A percentile compares a stretch with the other conserved stretches of the same genome.
phyloP scores from a whole-genome alignment of 108 stramenopile species.

The Skeletonema potamos region DNA sequence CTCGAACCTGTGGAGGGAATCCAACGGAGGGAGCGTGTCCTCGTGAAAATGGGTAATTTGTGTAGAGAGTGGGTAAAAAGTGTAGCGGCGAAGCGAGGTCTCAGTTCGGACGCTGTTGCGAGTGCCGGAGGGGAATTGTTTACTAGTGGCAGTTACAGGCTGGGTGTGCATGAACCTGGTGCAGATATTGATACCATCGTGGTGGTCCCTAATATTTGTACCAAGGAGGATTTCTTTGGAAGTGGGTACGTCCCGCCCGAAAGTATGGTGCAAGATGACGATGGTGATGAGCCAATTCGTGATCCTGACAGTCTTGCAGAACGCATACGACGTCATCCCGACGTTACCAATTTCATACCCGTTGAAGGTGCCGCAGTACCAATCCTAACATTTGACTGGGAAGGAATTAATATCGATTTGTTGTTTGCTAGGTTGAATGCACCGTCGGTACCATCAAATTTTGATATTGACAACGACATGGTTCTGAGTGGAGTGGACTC shows the following conservation, averaged over 20 bases:
- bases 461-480: conserved; percentile 95
- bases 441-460: conserved; percentile 70
- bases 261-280: conserved; percentile 18
- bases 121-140: conserved; percentile 83
- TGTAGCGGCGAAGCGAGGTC: conserved; percentile 58
- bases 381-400: conserved; percentile 97
- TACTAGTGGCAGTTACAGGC: conserved; percentile 92
- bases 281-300: conserved; percentile 21
- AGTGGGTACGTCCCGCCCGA: conserved; percentile 39
- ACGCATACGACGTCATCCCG: conserved; percentile 76
- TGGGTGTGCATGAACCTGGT: conserved; percentile 96
- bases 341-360: conserved; percentile 90
- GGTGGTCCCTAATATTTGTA: conserved; percentile 87
- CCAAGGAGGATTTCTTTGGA: conserved; percentile 94
- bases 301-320: conserved; percentile 87
- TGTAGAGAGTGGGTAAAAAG: conserved; percentile 73
- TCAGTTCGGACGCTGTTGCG: conserved; percentile 61
- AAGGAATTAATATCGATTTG: conserved; percentile 96
- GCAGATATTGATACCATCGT: conserved; percentile 95
- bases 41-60: conserved; percentile 68
- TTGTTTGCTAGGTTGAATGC: conserved; percentile 91
- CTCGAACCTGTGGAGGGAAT: conserved; percentile 78
- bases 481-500: conserved; percentile 92
- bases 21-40: conserved; percentile 73
- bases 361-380: conserved; percentile 94